Percentiles rank a stretch among this genome's conserved stretches.
Conservation (phyloP, 1,284 basidiomycete species). For the Cutaneotrichosporon mucoides region DNA sequence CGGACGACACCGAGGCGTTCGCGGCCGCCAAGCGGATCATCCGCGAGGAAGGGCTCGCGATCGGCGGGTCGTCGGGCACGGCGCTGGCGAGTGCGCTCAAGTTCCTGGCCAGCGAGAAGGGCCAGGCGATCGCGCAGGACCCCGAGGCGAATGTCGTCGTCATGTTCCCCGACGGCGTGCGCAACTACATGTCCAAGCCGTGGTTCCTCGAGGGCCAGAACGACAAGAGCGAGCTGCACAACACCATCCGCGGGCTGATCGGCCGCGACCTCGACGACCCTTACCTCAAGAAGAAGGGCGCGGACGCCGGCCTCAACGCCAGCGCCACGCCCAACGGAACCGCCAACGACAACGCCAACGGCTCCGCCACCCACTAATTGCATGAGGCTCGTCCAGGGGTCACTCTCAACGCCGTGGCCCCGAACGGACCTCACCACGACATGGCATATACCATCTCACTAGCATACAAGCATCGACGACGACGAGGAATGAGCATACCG, state of each 20-base stretch:
- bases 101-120: constrained; percentile 68
- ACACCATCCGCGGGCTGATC: constrained; percentile 16
- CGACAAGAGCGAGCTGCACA: constrained; percentile 6
- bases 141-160: constrained; percentile 82
- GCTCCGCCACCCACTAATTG: constrained; percentile 1
- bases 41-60: constrained; percentile 75
- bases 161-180: constrained; percentile 81
- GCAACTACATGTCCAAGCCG: constrained; percentile 91
- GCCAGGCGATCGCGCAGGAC: constrained; percentile 62
- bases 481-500: not conserved
- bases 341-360: constrained; percentile 6
- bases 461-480: not conserved
- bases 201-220: constrained; percentile 40
- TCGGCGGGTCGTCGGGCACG: constrained; percentile 88
- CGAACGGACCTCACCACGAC: not conserved
- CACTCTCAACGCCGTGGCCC: constrained; percentile 1
- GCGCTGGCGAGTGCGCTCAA: constrained; percentile 70
- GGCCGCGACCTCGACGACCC: constrained; percentile 23
- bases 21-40: constrained; percentile 72
- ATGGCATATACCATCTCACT: not conserved
- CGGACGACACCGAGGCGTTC: constrained; percentile 75
- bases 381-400: constrained; percentile 3
- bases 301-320: no score
- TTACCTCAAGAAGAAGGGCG: constrained; percentile 4
- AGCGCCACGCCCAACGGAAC: no score